A percentile compares a stretch with the other conserved stretches of the same genome.
These are phyloP conservation scores for Nicotiana knightiana DNA, from an alignment of 257 asterid genomes.

Conservation along the genomic window DNA sequence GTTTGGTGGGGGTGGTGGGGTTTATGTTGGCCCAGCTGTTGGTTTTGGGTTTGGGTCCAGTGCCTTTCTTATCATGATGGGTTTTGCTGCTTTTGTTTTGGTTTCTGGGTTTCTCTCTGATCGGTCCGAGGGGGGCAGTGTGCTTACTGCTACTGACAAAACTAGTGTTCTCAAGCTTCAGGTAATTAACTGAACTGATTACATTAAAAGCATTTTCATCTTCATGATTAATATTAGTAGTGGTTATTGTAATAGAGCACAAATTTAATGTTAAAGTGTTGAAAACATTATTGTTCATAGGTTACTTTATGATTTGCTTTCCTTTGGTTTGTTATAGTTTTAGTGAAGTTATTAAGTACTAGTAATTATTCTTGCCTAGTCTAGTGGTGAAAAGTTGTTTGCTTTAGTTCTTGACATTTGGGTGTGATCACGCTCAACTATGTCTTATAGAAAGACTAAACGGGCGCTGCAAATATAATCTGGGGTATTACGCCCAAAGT, in stretches of 20 bases:
- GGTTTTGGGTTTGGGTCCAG: conserved; percentile 83
- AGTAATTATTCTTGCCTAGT: not conserved
- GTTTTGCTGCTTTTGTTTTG: conserved; percentile 66
- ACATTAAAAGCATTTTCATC: not conserved
- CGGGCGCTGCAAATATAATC: too few relatives aligned
- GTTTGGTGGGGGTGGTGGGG: conserved; percentile 58
- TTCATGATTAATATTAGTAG: not conserved
- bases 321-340: not conserved
- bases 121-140: conserved; percentile 57
- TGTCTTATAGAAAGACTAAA: too few relatives aligned
- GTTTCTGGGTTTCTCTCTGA: conserved; percentile 86
- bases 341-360: not conserved
- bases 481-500: too few relatives aligned
- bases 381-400: not conserved
- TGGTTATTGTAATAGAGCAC: not conserved
- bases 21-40: conserved; percentile 72
- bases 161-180: conserved; percentile 83
- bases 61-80: conserved; percentile 47
- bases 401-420: not conserved
- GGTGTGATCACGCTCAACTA: too few relatives aligned
- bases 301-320: not conserved
- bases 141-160: conserved; percentile 72
- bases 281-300: not conserved
- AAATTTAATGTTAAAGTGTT: not conserved
- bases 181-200: conserved; percentile 27